A percentile compares a stretch with the other conserved stretches of the same genome.
Evolutionary conservation across 768 basidiomycete species (phyloP).

Genomic region (Amanita exitialis): DNA sequence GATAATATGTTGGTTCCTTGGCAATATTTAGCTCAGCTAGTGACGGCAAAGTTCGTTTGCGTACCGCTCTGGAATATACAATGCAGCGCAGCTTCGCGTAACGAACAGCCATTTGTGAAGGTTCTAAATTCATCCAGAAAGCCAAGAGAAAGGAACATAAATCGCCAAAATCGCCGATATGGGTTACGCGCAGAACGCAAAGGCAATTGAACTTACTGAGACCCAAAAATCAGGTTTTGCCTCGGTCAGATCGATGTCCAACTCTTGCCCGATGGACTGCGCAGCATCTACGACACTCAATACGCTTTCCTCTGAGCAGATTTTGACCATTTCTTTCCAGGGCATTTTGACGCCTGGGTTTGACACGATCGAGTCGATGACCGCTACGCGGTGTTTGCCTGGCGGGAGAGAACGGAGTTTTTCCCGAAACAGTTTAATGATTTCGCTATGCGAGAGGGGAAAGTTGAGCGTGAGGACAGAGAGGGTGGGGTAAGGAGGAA

Average conservation of each 20-base stretch:
- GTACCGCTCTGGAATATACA: constrained; percentile 62
- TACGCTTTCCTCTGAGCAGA: constrained; percentile 56
- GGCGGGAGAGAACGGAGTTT: constrained; percentile 23
- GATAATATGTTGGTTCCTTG: constrained; percentile 56
- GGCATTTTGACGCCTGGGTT: constrained; percentile 55
- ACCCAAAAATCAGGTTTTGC: constrained; percentile 65
- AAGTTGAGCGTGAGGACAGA: constrained; percentile 42
- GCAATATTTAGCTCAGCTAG: neutral
- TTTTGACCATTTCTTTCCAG: constrained; percentile 57
- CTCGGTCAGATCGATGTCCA: constrained; percentile 44
- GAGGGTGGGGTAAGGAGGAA: constrained; percentile 39
- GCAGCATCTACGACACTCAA: constrained; percentile 67
- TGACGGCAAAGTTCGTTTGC: neutral
- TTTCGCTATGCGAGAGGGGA: constrained; percentile 44
- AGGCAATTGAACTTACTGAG: constrained; percentile 39
- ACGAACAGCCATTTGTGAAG: constrained; percentile 77
- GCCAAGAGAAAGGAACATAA: neutral
- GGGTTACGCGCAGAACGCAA: neutral
- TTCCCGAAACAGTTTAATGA: constrained; percentile 39
- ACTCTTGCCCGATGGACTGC: constrained; percentile 68
- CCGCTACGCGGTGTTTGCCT: constrained; percentile 40
- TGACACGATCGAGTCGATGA: constrained; percentile 56
- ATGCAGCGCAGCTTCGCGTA: constrained; percentile 54
- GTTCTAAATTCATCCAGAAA: constrained; percentile 30
- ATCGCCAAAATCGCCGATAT: neutral